Evolutionary conservation across 805 yeast genomes (phyloP).

Genomic region (Brettanomyces sp.): DNA sequence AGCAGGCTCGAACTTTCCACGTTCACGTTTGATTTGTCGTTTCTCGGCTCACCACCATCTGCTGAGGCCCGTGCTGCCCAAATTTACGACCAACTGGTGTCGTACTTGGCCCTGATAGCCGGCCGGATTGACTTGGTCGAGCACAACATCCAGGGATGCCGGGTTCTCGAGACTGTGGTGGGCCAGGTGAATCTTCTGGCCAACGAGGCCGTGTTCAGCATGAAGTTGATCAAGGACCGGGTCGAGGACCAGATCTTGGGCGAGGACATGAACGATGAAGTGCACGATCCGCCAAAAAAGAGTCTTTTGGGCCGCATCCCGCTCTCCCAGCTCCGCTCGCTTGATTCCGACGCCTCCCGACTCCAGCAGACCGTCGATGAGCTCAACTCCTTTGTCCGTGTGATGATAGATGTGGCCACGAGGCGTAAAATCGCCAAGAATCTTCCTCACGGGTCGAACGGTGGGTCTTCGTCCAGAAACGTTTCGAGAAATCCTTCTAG

Average conservation of each 20-base stretch:
- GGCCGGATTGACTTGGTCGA: slow-evolving; percentile 77
- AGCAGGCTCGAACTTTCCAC: slow-evolving; percentile 1
- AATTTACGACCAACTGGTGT: slow-evolving; percentile 47
- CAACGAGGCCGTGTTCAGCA: slow-evolving; percentile 39
- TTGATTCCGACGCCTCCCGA: slow-evolving; percentile 33
- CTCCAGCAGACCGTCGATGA: slow-evolving; percentile 54
- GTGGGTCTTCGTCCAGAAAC: too few species aligned
- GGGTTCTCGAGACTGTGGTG: slow-evolving; percentile 51
- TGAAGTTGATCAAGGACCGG: slow-evolving; percentile 12
- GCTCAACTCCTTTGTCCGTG: slow-evolving; percentile 54
- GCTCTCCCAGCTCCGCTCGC: slow-evolving; percentile 27
- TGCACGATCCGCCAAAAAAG: background rate
- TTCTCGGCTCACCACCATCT: slow-evolving; percentile 45
- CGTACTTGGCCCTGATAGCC: slow-evolving; percentile 55
- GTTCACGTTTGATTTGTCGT: slow-evolving; percentile 27
- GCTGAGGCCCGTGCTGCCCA: slow-evolving; percentile 58
- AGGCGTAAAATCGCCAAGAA: slow-evolving; percentile 11
- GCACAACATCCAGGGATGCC: slow-evolving; percentile 62
- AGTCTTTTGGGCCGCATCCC: slow-evolving; percentile 5
- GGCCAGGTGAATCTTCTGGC: slow-evolving; percentile 60
- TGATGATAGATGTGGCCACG: slow-evolving; percentile 34
- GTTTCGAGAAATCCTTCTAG: too few species aligned
- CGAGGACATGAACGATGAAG: background rate
- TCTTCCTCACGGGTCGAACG: slow-evolving; percentile 1
- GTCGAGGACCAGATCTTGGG: slow-evolving; percentile 11